Conservation (phyloP, 371 early-diverging fungal species). For the Mucor irregularis region DNA sequence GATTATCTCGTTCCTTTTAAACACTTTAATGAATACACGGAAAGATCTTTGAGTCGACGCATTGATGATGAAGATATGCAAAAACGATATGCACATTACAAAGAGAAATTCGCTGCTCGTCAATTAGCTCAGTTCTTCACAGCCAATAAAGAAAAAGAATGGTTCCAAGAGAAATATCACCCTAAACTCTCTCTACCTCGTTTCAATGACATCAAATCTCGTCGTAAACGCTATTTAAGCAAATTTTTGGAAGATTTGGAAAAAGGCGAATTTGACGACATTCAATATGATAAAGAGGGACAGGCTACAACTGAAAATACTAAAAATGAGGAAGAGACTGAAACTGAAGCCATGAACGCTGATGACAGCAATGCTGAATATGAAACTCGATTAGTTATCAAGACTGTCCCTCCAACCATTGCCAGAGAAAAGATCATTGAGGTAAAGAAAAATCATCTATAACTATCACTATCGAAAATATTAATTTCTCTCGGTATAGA, state of each 20-base stretch:
- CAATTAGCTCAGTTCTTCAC: slow-evolving; percentile 74
- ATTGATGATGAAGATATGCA: slow-evolving; percentile 82
- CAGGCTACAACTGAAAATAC: background rate
- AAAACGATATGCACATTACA: slow-evolving; percentile 76
- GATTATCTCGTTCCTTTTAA: slow-evolving; percentile 80
- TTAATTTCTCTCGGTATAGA: slow-evolving; percentile 34
- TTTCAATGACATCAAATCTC: slow-evolving; percentile 52
- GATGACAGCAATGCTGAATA: slow-evolving; percentile 27
- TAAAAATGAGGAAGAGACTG: slow-evolving; percentile 1
- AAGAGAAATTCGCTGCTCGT: slow-evolving; percentile 70
- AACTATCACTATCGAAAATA: background rate
- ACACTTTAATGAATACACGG: slow-evolving; percentile 76
- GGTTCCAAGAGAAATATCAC: slow-evolving; percentile 93
- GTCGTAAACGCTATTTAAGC: slow-evolving; percentile 56
- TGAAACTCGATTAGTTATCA: slow-evolving; percentile 74
- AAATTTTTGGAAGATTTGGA: slow-evolving; percentile 67
- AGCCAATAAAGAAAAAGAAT: slow-evolving; percentile 81
- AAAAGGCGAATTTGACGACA: slow-evolving; percentile 72
- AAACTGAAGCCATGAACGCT: background rate
- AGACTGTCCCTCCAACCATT: slow-evolving; percentile 79
- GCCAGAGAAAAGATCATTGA: slow-evolving; percentile 72
- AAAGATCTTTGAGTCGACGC: slow-evolving; percentile 47
- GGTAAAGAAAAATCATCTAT: no score
- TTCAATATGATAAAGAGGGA: slow-evolving; percentile 59
- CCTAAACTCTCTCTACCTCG: slow-evolving; percentile 63